These are phyloP conservation scores for Ramularia collo-cygni DNA, from an alignment of 2,329 filamentous ascomycete species.

Conservation along the genomic window DNA sequence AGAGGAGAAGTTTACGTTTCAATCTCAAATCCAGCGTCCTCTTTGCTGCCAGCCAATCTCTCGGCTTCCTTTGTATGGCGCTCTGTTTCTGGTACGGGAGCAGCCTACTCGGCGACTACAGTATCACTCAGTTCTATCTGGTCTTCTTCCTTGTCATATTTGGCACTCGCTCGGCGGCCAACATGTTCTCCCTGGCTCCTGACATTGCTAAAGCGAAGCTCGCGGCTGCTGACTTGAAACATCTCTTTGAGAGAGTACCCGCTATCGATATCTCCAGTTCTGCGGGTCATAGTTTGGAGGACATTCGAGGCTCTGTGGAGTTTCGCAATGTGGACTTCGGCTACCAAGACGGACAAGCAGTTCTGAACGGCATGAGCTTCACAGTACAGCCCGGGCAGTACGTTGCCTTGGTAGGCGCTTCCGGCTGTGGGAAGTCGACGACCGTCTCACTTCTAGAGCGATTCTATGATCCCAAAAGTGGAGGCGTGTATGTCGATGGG, in stretches of 20 bases:
- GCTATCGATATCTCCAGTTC: conserved; percentile 27
- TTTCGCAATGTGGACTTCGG: conserved; percentile 91
- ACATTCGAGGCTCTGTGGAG: conserved; percentile 51
- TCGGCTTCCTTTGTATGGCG: conserved; percentile 76
- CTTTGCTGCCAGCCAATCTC: conserved; percentile 76
- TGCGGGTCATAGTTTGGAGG: conserved; percentile 9
- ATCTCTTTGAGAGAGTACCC: conserved; percentile 4
- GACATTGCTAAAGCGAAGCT: conserved; percentile 91
- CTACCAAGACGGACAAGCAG: conserved; percentile 86
- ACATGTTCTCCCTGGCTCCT: conserved; percentile 80
- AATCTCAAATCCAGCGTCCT: conserved; percentile 48
- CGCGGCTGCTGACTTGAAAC: conserved; percentile 50
- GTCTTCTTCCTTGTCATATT: conserved; percentile 86
- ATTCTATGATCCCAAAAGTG: conserved; percentile 84
- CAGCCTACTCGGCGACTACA: conserved; percentile 69
- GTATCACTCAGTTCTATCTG: conserved; percentile 83
- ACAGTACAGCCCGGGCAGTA: conserved; percentile 71
- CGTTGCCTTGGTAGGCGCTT: conserved; percentile 84
- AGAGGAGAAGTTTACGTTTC: conserved; percentile 60
- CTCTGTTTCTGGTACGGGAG: conserved; percentile 93
- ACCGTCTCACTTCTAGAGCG: conserved; percentile 87
- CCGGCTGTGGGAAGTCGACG: conserved; percentile 89
- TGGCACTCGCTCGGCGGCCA: conserved; percentile 83
- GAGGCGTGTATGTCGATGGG: conserved; percentile 74
- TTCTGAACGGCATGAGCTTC: conserved; percentile 76